phyloP scores from a whole-genome alignment of 192 early-diverging fungal genomes.

The Thoreauomyces humboldtii region DNA sequence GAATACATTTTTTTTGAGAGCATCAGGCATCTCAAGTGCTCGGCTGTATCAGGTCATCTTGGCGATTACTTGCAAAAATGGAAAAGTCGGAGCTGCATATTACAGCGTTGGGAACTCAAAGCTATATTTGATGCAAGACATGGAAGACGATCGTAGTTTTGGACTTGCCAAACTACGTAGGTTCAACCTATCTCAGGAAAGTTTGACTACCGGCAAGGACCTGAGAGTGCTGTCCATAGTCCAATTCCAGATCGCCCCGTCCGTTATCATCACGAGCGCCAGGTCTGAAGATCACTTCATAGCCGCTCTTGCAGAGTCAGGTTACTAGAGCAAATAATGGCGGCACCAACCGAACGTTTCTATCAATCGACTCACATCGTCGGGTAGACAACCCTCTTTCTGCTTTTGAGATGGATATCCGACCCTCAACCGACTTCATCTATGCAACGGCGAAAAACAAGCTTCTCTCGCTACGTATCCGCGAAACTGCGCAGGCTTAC shows the following conservation, averaged over 20 bases:
- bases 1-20: too few relatives aligned
- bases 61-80: conserved; percentile 10
- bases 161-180: conserved; percentile 31
- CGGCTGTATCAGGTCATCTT: conserved; percentile 10
- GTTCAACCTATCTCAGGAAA: background rate
- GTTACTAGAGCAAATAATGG: too few relatives aligned
- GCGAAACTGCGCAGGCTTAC: background rate
- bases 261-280: conserved; percentile 26
- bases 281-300: conserved; percentile 32
- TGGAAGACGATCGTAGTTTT: conserved; percentile 28
- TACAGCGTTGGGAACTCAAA: conserved; percentile 21
- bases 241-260: conserved; percentile 30
- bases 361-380: background rate
- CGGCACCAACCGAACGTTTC: too few relatives aligned
- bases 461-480: conserved; percentile 25
- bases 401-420: conserved; percentile 14
- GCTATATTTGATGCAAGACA: conserved; percentile 42
- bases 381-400: conserved; percentile 6
- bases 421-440: conserved; percentile 45
- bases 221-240: conserved; percentile 10
- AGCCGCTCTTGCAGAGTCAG: background rate
- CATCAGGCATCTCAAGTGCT: too few relatives aligned
- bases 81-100: conserved; percentile 37
- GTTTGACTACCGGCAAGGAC: background rate
- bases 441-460: conserved; percentile 32